phyloP scores from a whole-genome alignment of 2,329 filamentous ascomycete species.

The Xylariales sp. region DNA sequence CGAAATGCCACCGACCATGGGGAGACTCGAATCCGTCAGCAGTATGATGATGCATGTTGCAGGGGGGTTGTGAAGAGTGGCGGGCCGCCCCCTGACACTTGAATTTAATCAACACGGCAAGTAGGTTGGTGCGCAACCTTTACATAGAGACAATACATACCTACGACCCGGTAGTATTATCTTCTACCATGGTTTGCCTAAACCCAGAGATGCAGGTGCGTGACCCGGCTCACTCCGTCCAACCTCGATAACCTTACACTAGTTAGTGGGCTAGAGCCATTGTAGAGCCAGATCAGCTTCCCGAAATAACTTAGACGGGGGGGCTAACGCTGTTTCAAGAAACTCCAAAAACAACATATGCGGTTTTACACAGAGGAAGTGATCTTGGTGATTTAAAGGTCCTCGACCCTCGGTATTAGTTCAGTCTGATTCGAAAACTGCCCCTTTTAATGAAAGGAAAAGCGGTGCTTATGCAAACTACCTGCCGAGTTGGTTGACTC shows the following conservation, averaged over 20 bases:
- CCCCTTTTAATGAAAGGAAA: not conserved
- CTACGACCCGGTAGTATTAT: no score
- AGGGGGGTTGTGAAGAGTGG: constrained; percentile 9
- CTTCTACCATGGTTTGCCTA: not conserved
- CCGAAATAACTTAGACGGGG: not conserved
- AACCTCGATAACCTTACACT: not conserved
- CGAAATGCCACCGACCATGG: constrained; percentile 19
- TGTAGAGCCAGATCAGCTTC: constrained; percentile 2
- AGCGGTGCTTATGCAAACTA: no score
- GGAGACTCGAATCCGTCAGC: not conserved
- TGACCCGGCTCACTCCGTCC: not conserved
- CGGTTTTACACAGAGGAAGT: not conserved
- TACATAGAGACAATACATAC: not conserved
- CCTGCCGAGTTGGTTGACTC: constrained; percentile 4
- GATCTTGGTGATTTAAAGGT: not conserved
- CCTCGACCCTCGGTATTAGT: not conserved
- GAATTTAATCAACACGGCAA: not conserved
- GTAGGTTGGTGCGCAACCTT: not conserved
- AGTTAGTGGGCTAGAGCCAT: not conserved
- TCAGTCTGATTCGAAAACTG: not conserved
- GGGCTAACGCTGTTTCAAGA: not conserved
- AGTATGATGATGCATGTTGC: constrained; percentile 1
- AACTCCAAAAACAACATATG: not conserved
- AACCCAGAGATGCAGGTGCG: not conserved
- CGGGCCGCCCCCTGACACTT: not conserved